Conservation (phyloP, 208 protist species). For the Crithidia bombi region DNA sequence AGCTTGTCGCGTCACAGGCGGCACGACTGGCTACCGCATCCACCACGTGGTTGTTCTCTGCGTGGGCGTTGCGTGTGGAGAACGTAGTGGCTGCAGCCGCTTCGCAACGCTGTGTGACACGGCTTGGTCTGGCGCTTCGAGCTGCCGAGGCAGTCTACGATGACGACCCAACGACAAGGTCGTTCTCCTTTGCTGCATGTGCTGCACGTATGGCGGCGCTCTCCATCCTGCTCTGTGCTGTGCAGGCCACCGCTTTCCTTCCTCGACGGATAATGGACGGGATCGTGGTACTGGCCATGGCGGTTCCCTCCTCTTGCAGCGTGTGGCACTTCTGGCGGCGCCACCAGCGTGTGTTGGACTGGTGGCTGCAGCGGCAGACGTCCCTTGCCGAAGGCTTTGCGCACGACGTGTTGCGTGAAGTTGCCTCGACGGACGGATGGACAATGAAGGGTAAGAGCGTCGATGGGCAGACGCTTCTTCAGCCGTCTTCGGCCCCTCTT, state of each 20-base stretch:
- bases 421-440: not conserved
- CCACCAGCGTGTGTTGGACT: not conserved
- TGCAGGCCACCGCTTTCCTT: not conserved
- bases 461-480: not conserved
- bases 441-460: not conserved
- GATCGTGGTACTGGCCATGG: not conserved
- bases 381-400: conserved; percentile 21
- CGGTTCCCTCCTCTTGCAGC: not conserved
- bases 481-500: not conserved
- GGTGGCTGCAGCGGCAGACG: conserved; percentile 20
- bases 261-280: not conserved
- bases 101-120: conserved; percentile 9
- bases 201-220: not conserved
- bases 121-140: not conserved
- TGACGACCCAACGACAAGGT: not conserved
- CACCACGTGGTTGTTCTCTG: conserved; percentile 15
- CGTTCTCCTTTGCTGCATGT: not conserved
- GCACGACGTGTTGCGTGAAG: not conserved
- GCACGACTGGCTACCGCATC: conserved; percentile 2
- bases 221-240: not conserved
- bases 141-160: not conserved
- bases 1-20: not conserved
- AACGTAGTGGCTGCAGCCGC: conserved; percentile 16
- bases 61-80: conserved; percentile 21
- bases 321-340: not conserved